Percentiles rank a stretch among this genome's conserved stretches.
Evolutionary conservation across 257 asterid species (phyloP).

Genomic region (Lavandula angustifolia): DNA sequence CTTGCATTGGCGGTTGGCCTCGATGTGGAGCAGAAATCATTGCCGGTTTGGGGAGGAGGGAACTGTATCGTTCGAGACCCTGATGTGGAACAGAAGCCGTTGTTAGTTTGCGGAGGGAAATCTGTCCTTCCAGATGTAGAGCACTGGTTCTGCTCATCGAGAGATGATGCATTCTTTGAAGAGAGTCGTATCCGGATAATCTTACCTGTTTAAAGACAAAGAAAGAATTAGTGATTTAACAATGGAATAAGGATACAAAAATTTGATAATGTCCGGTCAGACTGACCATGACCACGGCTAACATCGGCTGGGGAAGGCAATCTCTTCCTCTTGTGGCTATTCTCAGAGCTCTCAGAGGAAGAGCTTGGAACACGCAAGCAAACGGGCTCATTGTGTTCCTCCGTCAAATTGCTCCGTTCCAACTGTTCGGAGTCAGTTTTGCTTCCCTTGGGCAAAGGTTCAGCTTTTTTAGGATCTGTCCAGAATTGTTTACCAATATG

Average conservation of each 20-base stretch:
- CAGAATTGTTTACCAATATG: neutral
- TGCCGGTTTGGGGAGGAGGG: too few species aligned
- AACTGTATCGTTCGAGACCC: neutral
- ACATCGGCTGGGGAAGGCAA: slow-evolving; percentile 36
- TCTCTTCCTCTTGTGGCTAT: slow-evolving; percentile 70
- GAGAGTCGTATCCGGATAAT: slow-evolving; percentile 55
- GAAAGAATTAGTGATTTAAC: neutral
- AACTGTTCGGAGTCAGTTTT: slow-evolving; percentile 49
- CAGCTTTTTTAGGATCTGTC: slow-evolving; percentile 25
- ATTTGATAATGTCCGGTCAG: neutral
- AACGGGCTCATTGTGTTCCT: slow-evolving; percentile 55
- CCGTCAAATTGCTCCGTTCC: slow-evolving; percentile 55
- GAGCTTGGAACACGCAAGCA: slow-evolving; percentile 48
- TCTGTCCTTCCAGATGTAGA: slow-evolving; percentile 47
- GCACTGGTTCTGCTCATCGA: slow-evolving; percentile 31
- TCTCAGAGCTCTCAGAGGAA: slow-evolving; percentile 77
- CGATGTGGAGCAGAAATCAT: too few species aligned
- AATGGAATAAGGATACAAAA: neutral
- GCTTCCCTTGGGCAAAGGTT: slow-evolving; percentile 23
- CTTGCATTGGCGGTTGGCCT: neutral
- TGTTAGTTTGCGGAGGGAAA: slow-evolving; percentile 19
- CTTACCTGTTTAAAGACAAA: slow-evolving; percentile 41
- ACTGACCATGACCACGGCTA: slow-evolving; percentile 44
- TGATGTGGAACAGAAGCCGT: slow-evolving; percentile 10
- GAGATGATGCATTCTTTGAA: slow-evolving; percentile 28